Evolutionary conservation across 2,329 filamentous ascomycete species (phyloP).

Genomic region (Epichloe elymi): DNA sequence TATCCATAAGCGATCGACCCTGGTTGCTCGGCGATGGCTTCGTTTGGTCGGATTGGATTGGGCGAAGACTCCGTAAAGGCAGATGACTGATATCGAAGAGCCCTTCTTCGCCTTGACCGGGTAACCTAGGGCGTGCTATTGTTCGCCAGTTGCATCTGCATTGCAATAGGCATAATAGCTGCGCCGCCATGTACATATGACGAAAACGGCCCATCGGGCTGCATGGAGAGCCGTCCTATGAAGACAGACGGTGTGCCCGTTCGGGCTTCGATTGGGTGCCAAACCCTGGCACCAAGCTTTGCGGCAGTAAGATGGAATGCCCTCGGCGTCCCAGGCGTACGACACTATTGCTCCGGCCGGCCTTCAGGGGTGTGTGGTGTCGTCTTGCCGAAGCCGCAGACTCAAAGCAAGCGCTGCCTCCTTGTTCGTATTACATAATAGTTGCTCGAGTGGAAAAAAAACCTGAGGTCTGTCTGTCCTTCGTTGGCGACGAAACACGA

Average conservation of each 20-base stretch:
- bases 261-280: slow-evolving; percentile 23
- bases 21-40: neutral
- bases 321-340: neutral
- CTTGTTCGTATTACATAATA: too few relatives aligned
- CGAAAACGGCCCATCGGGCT: slow-evolving; percentile 18
- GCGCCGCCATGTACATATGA: slow-evolving; percentile 28
- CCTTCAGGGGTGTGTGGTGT: neutral
- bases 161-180: slow-evolving; percentile 13
- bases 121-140: slow-evolving; percentile 1
- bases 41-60: slow-evolving; percentile 1
- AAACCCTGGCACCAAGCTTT: slow-evolving; percentile 12
- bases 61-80: neutral
- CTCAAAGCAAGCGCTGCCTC: too few relatives aligned
- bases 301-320: neutral
- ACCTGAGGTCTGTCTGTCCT: too few relatives aligned
- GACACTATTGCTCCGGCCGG: neutral
- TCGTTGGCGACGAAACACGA: too few relatives aligned
- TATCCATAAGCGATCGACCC: neutral
- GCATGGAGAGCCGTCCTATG: slow-evolving; percentile 21
- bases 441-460: neutral
- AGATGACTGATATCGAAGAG: neutral
- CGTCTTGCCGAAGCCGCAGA: too few relatives aligned
- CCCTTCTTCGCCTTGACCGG: neutral
- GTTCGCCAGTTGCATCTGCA: slow-evolving; percentile 7
- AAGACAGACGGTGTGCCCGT: slow-evolving; percentile 11